Conservation (phyloP, 2,329 filamentous ascomycete genomes). For the Chrysoporthe cubensis region DNA sequence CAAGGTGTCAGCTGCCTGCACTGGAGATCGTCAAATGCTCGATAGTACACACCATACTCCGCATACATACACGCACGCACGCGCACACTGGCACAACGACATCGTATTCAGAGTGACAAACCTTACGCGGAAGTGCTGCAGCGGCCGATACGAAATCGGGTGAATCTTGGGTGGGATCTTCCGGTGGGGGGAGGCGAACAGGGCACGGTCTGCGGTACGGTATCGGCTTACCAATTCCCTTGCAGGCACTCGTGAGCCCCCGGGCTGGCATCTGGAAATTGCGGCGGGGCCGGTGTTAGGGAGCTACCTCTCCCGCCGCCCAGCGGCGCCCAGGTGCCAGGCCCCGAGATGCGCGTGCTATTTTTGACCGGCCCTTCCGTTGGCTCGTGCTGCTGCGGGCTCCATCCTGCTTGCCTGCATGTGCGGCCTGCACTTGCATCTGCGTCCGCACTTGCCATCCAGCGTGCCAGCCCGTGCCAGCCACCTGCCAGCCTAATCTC, state of each 20-base stretch:
- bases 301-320: constrained; percentile 8
- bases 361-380: constrained; percentile 18
- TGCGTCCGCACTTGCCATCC: not conserved
- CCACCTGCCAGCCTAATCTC: not conserved
- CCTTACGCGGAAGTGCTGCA: constrained; percentile 12
- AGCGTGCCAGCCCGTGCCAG: not conserved
- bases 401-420: not conserved
- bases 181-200: not conserved
- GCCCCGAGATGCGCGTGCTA: constrained; percentile 7
- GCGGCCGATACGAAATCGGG: constrained; percentile 24
- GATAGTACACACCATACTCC: not conserved
- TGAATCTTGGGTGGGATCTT: not conserved
- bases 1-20: not conserved
- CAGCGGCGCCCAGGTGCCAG: not conserved
- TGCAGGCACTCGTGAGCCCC: not conserved
- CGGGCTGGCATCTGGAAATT: not conserved
- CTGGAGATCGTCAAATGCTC: constrained; percentile 3
- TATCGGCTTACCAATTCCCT: constrained; percentile 21
- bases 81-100: constrained; percentile 1
- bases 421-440: not conserved
- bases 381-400: not conserved
- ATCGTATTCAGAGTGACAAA: constrained; percentile 18
- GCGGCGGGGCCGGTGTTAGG: constrained; percentile 22
- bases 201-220: not conserved
- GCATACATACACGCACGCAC: not conserved